These are phyloP conservation scores for Fraxinus nigra DNA, from an alignment of 305 asterid species.

Conservation along the genomic window DNA sequence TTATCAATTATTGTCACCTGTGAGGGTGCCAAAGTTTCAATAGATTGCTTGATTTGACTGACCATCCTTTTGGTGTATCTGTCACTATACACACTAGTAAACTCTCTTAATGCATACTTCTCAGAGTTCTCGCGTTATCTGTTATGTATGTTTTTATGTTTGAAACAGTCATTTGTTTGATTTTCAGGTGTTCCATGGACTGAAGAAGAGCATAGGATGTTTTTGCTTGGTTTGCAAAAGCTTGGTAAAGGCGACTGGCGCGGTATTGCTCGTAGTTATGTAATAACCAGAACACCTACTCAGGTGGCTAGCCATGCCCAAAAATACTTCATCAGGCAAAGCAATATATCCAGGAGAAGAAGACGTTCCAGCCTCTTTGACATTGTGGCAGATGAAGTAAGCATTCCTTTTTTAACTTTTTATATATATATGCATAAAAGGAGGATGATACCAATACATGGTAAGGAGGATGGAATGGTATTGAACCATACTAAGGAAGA, in stretches of 20 bases:
- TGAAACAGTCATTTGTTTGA: conserved; percentile 10
- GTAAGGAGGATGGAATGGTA: background rate
- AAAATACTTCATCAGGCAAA: conserved; percentile 92
- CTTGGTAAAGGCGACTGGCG: conserved; percentile 99
- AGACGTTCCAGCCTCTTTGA: conserved; percentile 97
- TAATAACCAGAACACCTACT: conserved; percentile 89
- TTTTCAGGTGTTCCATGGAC: conserved; percentile 94
- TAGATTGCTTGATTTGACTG: background rate
- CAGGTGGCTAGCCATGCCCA: conserved; percentile 99
- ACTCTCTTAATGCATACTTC: background rate
- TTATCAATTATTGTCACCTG: background rate
- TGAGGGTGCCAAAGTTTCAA: background rate
- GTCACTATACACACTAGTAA: background rate
- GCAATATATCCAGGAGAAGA: conserved; percentile 86
- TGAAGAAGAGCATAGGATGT: conserved; percentile 93
- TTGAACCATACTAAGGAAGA: background rate
- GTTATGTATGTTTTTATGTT: background rate
- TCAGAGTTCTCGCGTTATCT: background rate
- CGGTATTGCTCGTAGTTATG: conserved; percentile 95
- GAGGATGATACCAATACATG: background rate
- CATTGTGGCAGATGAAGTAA: conserved; percentile 89
- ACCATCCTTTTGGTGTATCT: background rate
- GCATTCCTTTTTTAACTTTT: conserved; percentile 23
- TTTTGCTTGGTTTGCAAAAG: conserved; percentile 92
- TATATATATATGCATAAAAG: background rate